Evolutionary conservation across 208 protist species (phyloP), one percentile per base, ranked within the genome.

Genomic region (Wallacemonas rigidus): DNA sequence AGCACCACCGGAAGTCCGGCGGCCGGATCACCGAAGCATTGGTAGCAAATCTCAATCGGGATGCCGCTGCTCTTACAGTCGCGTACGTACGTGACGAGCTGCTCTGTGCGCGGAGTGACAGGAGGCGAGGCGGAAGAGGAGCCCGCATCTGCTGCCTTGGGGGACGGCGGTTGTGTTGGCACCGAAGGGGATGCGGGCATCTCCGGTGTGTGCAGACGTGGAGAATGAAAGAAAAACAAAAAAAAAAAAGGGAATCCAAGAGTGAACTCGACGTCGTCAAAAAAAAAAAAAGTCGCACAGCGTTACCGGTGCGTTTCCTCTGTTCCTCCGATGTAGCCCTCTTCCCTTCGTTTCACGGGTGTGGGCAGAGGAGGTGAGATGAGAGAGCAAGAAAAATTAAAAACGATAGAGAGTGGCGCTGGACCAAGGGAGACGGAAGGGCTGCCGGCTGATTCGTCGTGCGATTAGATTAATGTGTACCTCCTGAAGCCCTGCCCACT

Each of bases 1-100:
- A 94, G 75, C 39, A 94, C 68, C 1, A 82, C 79, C 2, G 75
- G 72, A 0, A 71, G 71, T 35, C 64, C 71, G 0, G 55, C 63
- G 14, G 38, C 41, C 5, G 85, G 80, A 68, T 91, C 77, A 56
- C 89, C 89, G 65, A 92, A 92, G 71, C 82, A 89, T 41, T 92
- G 87, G 50, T 94, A 94, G 73, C 89, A 94, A 1, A 94, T 51
- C 43, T 88, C 67, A 41, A 94, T 94, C 4, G 70, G 74, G 67
- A 77, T 74, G 2, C 73, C 53, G 62, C 79, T 85, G 14, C 67
- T 68, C 1, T 80, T 67, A 60, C 89, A 94, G 63, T 91, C 67
- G n/a, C 89, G 89, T 38, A 94, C 89, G 43, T 78, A 82, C 53
- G 77, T 71, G 0, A 91, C 63, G 57, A 77, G 77, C 76, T 94